Evolutionary conservation across 1,284 basidiomycete species (phyloP), one percentile per base, ranked within the genome.

Genomic region (Ceratobasidium sp.): DNA sequence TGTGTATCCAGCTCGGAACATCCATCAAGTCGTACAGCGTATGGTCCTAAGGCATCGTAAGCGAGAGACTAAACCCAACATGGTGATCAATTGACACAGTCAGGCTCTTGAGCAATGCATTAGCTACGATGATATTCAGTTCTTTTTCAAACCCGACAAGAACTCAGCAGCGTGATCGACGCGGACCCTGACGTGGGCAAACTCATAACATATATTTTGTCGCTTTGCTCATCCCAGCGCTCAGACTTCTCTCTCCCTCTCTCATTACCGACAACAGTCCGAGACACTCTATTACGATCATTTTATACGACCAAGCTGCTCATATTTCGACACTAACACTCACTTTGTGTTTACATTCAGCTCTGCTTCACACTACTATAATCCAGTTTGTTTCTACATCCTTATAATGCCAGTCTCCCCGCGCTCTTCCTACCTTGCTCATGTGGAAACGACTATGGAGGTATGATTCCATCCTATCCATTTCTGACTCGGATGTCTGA

Each of bases 381-480:
- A 52, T 55, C n/a, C n/a, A 28, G 32, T 23, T 48, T 30, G 26
- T 26, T 12, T 21, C n/a, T 32, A 4, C 23, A 10, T 32, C 21
- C 5, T n/a, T 41, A 65, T 23, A 21, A 65, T n/a, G n/a, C n/a
- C n/a, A n/a, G n/a, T n/a, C n/a, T n/a, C n/a, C n/a, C n/a, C n/a
- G n/a, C n/a, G n/a, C n/a, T n/a, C n/a, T n/a, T n/a, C n/a, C n/a
- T n/a, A n/a, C n/a, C n/a, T n/a, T n/a, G n/a, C n/a, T n/a, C 64
- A 55, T 18, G 64, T 55, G 10, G 64, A 67, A 41, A 67, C 64
- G 16, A 36, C 57, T 52, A 67, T 55, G 36, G 64, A 55, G 64
- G 50, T 67, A 43, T 16, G 62, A 12, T 34, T 21, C 8, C n/a
- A n/a, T n/a, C n/a, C n/a, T n/a, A n/a, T n/a, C n/a, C n/a, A 26